Conservation (phyloP, 73 alveolate genomes). For the Durusdinium trenchii region DNA sequence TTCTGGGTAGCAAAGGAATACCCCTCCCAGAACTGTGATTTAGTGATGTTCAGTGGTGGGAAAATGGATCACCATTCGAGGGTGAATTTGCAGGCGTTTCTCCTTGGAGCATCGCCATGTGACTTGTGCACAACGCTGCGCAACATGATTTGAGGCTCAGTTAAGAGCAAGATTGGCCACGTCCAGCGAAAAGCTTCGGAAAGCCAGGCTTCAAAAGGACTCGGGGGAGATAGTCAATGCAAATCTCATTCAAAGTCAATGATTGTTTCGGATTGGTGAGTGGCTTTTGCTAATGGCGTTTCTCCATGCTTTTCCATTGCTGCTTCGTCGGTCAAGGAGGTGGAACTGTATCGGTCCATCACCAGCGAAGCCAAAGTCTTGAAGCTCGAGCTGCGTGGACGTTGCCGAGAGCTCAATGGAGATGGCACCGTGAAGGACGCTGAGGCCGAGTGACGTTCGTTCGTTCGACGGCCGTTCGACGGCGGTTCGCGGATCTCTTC, state of each 20-base stretch:
- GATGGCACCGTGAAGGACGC: background rate
- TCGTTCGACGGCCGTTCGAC: too few relatives aligned
- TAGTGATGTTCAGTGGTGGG: background rate
- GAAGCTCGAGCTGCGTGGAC: background rate
- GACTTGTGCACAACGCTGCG: too few relatives aligned
- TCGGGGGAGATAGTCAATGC: background rate
- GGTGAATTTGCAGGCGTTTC: too few relatives aligned
- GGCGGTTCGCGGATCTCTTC: too few relatives aligned
- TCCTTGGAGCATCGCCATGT: too few relatives aligned
- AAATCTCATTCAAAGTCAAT: background rate
- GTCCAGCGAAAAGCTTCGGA: background rate
- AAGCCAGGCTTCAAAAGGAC: conserved; percentile 4
- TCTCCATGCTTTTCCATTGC: background rate
- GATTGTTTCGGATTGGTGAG: background rate
- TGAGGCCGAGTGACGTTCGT: background rate
- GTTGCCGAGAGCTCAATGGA: background rate
- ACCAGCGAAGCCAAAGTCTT: conserved; percentile 5
- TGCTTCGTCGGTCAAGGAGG: background rate
- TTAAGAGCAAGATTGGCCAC: background rate
- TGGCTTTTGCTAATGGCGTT: background rate
- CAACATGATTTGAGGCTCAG: background rate
- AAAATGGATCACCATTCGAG: background rate
- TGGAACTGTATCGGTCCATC: background rate
- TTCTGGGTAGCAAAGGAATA: background rate
- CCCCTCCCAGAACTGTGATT: background rate